Percentiles rank a stretch among this genome's conserved stretches.
phyloP scores from a whole-genome alignment of 2,329 filamentous ascomycete genomes.

The Aspergillaceae sp. region DNA sequence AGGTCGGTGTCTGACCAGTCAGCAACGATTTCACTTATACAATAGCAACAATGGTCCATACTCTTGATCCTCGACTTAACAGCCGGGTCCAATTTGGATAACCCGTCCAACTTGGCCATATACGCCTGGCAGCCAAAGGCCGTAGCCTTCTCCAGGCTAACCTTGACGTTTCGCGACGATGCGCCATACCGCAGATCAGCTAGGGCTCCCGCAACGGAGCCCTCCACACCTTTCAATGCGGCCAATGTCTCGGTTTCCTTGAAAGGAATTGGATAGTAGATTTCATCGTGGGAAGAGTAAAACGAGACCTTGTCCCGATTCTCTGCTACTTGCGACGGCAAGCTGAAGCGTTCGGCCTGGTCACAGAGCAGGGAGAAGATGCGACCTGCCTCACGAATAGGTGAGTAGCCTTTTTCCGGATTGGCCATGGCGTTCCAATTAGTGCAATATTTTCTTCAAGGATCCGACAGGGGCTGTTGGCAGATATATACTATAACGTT shows the following conservation, averaged over 20 bases:
- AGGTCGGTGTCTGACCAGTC: slow-evolving; percentile 58
- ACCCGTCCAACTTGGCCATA: slow-evolving; percentile 33
- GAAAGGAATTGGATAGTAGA: slow-evolving; percentile 39
- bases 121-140: slow-evolving; percentile 36
- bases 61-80: slow-evolving; percentile 33
- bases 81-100: slow-evolving; percentile 30
- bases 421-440: not conserved
- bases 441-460: not conserved
- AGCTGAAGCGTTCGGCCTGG: slow-evolving; percentile 24
- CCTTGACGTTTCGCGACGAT: slow-evolving; percentile 22
- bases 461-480: no score
- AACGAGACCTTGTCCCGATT: slow-evolving; percentile 29
- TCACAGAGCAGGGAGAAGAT: slow-evolving; percentile 30
- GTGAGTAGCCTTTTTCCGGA: slow-evolving; percentile 18
- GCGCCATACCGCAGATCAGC: slow-evolving; percentile 47
- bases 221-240: slow-evolving; percentile 53
- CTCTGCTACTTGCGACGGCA: slow-evolving; percentile 24
- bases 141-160: slow-evolving; percentile 32
- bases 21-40: not conserved
- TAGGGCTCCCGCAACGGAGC: slow-evolving; percentile 51
- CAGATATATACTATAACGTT: no score
- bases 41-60: slow-evolving; percentile 6
- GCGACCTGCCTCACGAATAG: slow-evolving; percentile 27
- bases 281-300: slow-evolving; percentile 26
- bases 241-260: slow-evolving; percentile 47